Base-by-base conservation (phyloP, 441 rosid species). In the Metrosideros polymorpha region DNA sequence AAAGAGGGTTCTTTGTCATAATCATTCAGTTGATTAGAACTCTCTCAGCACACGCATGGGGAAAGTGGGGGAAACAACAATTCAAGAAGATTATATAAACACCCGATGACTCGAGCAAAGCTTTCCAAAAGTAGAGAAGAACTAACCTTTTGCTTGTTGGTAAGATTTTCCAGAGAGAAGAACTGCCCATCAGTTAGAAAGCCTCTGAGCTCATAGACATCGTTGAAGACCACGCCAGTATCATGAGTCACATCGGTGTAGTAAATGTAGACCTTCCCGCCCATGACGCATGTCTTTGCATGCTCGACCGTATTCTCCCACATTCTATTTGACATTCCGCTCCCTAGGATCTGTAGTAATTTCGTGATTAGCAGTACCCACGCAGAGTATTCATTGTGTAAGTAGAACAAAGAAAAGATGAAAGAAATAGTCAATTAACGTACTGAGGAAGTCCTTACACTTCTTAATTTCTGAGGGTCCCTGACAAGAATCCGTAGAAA, bases 291-390 rank as follows among this genome's bases (percentile, higher is more conserved):
- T 3, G 89, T 87, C 77, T 87, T 87, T 22, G 89, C 86, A 53
- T 83, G 88, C 77, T 84, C 88, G 5, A 87, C 57, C 6, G 86
- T 75, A 29, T 84, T 76, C 63, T 87, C 88, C 88, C 88, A 87
- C 88, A 87, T 87, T 77, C 83, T 87, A 45, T 87, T 87, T 25
- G 88, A 87, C 86, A 84, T 87, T 45, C 83, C 88, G 22, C 88
- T 83, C 50, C 88, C 86, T n/a, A 87, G 88, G 77, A 84, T 84
- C 86, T 87, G 35, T 29, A 42, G 63, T n/a, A 32, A 51, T 2
- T 8, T 39, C n/a, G 27, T 63, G 76, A 8, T 32, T 39, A 71
- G 39, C 79, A 71, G 79, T 71, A 71, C 49, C 12, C 47, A 1
- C n/a, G 22, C 79, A 71, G 77, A 35, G 35, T 35, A 22, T 14